Conservation (phyloP, 2,329 filamentous ascomycete species). For the Pseudogymnoascus sp. region DNA sequence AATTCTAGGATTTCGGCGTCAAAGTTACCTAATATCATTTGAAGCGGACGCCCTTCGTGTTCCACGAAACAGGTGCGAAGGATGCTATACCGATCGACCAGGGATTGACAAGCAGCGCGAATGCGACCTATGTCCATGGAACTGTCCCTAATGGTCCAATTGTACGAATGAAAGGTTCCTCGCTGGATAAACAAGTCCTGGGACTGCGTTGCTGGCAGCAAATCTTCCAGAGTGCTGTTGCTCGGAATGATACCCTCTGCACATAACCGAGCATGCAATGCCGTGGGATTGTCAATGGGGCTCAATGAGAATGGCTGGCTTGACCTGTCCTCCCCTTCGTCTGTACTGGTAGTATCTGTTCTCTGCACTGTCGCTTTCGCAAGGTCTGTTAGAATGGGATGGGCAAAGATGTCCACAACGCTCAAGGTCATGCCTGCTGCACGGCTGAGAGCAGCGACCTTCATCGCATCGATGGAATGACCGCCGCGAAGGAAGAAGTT, state of each 20-base stretch:
- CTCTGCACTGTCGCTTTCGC: background rate
- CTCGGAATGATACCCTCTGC: background rate
- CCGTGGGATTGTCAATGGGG: background rate
- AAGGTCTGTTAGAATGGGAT: slow-evolving; percentile 13
- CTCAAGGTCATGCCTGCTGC: slow-evolving; percentile 11
- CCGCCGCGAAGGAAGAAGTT: slow-evolving; percentile 36
- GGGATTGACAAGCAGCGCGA: background rate
- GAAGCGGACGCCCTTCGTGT: slow-evolving; percentile 5
- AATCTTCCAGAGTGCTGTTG: slow-evolving; percentile 12
- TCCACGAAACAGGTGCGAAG: slow-evolving; percentile 15
- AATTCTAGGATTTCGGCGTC: background rate
- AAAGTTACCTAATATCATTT: slow-evolving; percentile 11
- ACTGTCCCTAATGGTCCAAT: slow-evolving; percentile 11
- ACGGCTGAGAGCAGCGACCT: slow-evolving; percentile 30
- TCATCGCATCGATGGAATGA: slow-evolving; percentile 39
- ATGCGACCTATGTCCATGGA: slow-evolving; percentile 11
- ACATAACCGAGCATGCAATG: background rate
- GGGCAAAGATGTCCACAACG: slow-evolving; percentile 13
- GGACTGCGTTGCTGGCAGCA: slow-evolving; percentile 13
- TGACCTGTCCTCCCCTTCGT: background rate
- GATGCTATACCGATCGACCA: slow-evolving; percentile 12
- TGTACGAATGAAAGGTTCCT: background rate
- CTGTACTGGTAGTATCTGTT: background rate
- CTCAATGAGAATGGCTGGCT: background rate
- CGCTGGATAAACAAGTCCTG: slow-evolving; percentile 6